These are phyloP conservation scores for Populus pruinosa DNA, from an alignment of 345 rosid genomes.

Conservation along the genomic window DNA sequence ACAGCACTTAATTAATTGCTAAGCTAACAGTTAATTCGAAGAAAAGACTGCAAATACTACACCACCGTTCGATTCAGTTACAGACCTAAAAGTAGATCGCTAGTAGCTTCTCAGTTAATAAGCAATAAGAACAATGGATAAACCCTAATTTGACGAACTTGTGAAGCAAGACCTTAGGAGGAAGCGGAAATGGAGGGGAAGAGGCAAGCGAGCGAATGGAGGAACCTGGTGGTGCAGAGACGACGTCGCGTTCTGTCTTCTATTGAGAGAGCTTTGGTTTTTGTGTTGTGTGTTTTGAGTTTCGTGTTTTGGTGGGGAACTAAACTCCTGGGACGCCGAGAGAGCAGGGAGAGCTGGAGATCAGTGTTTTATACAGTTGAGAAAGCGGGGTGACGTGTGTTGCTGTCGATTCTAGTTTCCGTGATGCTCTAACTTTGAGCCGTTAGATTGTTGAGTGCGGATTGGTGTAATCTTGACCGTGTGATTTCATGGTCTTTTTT, in stretches of 20 bases:
- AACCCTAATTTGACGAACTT: conserved; percentile 10
- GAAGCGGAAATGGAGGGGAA: not conserved
- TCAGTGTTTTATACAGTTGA: not conserved
- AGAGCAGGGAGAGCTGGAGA: not conserved
- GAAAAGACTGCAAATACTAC: not conserved
- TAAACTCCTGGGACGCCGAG: not conserved
- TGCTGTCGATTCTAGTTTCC: not conserved
- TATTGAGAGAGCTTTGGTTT: not conserved
- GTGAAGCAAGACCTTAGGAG: not conserved
- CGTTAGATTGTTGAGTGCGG: not conserved
- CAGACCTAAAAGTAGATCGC: not conserved
- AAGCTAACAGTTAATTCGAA: not conserved
- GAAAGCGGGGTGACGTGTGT: not conserved
- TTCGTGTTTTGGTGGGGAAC: not conserved
- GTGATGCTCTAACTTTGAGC: not conserved
- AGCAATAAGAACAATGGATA: not conserved
- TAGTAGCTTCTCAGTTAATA: not conserved
- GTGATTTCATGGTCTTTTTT: too few species aligned
- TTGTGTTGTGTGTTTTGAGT: not conserved
- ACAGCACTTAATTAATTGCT: not conserved
- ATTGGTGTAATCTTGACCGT: too few species aligned
- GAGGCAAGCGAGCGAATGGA: not conserved
- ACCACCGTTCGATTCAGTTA: not conserved
- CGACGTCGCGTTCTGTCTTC: conserved; percentile 1
- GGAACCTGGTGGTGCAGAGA: not conserved